Conservation (phyloP, 2,329 filamentous ascomycete species). For the Fonsecaea multimorphosa region DNA sequence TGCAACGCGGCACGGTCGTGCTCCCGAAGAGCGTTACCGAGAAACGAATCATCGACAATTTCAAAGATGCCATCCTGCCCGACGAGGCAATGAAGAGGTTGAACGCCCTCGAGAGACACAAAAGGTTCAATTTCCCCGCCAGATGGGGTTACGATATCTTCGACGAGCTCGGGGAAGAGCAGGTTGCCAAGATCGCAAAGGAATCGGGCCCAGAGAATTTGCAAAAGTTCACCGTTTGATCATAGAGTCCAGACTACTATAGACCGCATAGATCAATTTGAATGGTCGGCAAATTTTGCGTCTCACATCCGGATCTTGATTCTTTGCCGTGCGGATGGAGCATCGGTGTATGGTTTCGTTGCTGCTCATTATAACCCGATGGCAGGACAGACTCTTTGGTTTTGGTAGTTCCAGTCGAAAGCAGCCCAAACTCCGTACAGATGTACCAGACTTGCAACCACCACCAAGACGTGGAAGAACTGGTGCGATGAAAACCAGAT, state of each 20-base stretch:
- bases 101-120: slow-evolving; percentile 46
- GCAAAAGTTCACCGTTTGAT: slow-evolving; percentile 32
- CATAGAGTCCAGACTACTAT: neutral
- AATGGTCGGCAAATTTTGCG: too few species aligned
- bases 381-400: slow-evolving; percentile 36
- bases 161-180: slow-evolving; percentile 45
- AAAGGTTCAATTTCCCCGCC: slow-evolving; percentile 47
- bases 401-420: slow-evolving; percentile 44
- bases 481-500: slow-evolving; percentile 46
- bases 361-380: neutral
- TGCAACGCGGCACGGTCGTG: slow-evolving; percentile 61
- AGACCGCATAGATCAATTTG: neutral
- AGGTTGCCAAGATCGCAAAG: slow-evolving; percentile 40
- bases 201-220: slow-evolving; percentile 30
- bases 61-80: slow-evolving; percentile 49
- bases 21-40: slow-evolving; percentile 63
- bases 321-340: neutral
- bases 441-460: slow-evolving; percentile 51
- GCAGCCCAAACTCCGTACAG: slow-evolving; percentile 47
- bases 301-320: too few species aligned
- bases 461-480: slow-evolving; percentile 47
- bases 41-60: slow-evolving; percentile 57
- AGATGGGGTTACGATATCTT: slow-evolving; percentile 50
- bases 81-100: slow-evolving; percentile 45
- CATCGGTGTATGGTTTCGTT: neutral